phyloP scores from a whole-genome alignment of 106 monocot genomes.

The Phalaenopsis aphrodite region DNA sequence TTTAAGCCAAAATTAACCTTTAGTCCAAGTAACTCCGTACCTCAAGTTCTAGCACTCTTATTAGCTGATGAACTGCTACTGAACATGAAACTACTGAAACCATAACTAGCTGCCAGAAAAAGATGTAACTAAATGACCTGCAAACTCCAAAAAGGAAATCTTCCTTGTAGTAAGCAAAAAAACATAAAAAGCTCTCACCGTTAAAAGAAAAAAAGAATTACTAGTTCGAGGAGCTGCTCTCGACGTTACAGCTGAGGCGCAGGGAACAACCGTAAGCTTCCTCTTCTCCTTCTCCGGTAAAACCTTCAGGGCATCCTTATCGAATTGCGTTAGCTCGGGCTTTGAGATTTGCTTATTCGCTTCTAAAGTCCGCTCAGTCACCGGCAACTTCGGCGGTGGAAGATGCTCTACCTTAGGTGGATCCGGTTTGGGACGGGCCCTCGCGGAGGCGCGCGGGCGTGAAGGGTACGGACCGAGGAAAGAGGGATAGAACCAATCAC shows the following conservation, averaged over 20 bases:
- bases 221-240: conserved; percentile 7
- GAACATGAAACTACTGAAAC: conserved; percentile 18
- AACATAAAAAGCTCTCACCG: conserved; percentile 19
- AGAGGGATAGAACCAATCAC: conserved; percentile 64
- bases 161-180: not conserved
- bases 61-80: conserved; percentile 40
- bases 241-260: conserved; percentile 3
- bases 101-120: conserved; percentile 44
- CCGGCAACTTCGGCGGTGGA: not conserved
- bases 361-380: not conserved
- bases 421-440: not conserved
- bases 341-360: not conserved
- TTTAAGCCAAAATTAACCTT: not conserved
- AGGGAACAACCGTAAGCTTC: not conserved
- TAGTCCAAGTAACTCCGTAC: conserved; percentile 12
- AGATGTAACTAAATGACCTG: not conserved
- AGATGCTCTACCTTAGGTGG: not conserved
- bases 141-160: not conserved
- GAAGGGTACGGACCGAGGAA: conserved; percentile 41
- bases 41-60: conserved; percentile 48
- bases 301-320: conserved; percentile 8
- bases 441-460: conserved; percentile 7
- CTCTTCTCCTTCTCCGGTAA: conserved; percentile 13
- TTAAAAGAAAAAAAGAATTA: conserved; percentile 32
- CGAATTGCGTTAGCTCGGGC: conserved; percentile 2